Base-by-base conservation (phyloP, 495 filamentous ascomycete genomes). In the Aspergillus hancockii region DNA sequence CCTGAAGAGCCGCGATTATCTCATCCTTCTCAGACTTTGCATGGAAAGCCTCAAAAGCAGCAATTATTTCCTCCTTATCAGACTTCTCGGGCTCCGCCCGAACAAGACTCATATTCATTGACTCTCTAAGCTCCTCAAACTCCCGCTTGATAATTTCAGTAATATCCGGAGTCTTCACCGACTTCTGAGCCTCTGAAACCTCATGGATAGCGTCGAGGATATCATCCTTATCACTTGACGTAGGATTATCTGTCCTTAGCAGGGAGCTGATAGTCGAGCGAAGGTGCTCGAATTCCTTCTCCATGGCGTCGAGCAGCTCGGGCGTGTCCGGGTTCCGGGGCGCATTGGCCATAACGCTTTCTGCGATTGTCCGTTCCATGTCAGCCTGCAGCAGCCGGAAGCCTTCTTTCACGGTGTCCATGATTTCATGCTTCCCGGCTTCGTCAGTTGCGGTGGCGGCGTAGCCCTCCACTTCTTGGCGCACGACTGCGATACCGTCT, bases 401-500 rank as follows among this genome's bases (percentile, higher is more conserved):
- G 8, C 85, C 88, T 59, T 79, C 79, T 55, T 86, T 84, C 49
- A 96, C 82, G 16, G 85, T 88, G 12, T 88, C 84, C 65, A 93
- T 83, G 52, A 94, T 87, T 61, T 94, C 89, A 60, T 92, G 85
- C 58, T 91, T 91, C 7, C 81, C 82, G 0, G 87, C 78, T 2
- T 83, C 80, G 64, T 88, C 88, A 28, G 83, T 78, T 18, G 85
- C 84, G 22, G 82, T 81, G 54, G 88, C 86, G 22, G 91, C 88
- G 58, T 93, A 93, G n/a, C 72, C 75, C 71, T 94, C 90, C 55
- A 96, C 90, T 49, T 93, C 87, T 22, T 79, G 79, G n/a, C 89
- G 85, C 4, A 97, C 81, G 51, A 82, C 83, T 62, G 93, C 90
- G 38, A 96, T 81, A 3, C 90, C 90, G 68, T 95, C 91, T 67